Evolutionary conservation across 179 eudicot genomes (phyloP).

Genomic region (Camellia oleifera): DNA sequence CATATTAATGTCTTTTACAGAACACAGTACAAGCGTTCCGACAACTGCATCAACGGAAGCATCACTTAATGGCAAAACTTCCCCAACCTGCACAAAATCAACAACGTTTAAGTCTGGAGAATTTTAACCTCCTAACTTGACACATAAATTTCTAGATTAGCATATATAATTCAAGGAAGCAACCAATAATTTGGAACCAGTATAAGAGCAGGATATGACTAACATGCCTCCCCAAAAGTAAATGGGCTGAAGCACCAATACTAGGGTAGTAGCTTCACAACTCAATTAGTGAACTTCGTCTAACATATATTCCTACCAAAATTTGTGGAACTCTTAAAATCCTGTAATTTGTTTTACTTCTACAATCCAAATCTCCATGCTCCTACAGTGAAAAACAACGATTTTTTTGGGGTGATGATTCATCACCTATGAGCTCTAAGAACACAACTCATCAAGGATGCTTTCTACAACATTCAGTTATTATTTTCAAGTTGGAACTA

Average conservation of each 20-base stretch:
- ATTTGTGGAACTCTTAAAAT: background rate
- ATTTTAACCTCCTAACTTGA: background rate
- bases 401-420: background rate
- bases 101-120: background rate
- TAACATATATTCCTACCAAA: background rate
- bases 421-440: background rate
- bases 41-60: no score
- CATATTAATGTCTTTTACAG: no score
- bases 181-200: background rate
- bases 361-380: background rate
- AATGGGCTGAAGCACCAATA: background rate
- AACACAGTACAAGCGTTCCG: no score
- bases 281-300: background rate
- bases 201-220: constrained; percentile 8
- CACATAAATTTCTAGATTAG: background rate
- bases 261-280: constrained; percentile 1
- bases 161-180: background rate
- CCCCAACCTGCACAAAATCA: no score
- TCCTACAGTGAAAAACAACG: background rate
- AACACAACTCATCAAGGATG: no score
- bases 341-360: background rate
- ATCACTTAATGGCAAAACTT: no score
- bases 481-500: no score
- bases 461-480: no score
- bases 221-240: background rate